phyloP scores from a whole-genome alignment of 495 filamentous ascomycete species.

The Chaetomium cochliodes region DNA sequence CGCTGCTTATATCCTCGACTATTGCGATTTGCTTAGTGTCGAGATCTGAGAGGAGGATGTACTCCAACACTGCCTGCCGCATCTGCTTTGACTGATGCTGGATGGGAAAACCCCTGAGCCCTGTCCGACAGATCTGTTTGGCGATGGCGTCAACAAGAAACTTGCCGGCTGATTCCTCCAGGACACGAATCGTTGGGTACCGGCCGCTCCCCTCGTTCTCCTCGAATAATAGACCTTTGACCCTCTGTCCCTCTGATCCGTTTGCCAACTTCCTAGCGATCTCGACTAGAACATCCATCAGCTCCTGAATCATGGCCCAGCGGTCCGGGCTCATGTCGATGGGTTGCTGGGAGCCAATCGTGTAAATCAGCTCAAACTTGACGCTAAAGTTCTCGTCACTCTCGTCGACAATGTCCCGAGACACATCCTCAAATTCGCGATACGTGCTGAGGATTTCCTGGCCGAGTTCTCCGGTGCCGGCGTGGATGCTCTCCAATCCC shows the following conservation, averaged over 20 bases:
- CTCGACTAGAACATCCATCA: conserved; percentile 42
- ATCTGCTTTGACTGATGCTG: conserved; percentile 38
- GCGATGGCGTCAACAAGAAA: conserved; percentile 35
- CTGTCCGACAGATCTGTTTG: conserved; percentile 39
- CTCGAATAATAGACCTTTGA: conserved; percentile 23
- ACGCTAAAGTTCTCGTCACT: conserved; percentile 64
- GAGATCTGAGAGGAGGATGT: conserved; percentile 42
- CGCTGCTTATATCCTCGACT: conserved; percentile 36
- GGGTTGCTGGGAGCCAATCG: conserved; percentile 56
- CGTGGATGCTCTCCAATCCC: conserved; percentile 52
- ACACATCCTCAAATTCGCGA: conserved; percentile 41
- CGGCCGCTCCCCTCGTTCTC: conserved; percentile 15
- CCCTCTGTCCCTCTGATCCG: conserved; percentile 38
- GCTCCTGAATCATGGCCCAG: conserved; percentile 59
- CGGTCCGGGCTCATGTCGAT: conserved; percentile 58
- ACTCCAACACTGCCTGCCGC: conserved; percentile 43
- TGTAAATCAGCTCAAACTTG: conserved; percentile 65
- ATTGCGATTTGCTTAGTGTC: conserved; percentile 32
- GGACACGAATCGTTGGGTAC: conserved; percentile 49
- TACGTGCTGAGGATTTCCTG: conserved; percentile 43
- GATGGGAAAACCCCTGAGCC: conserved; percentile 44
- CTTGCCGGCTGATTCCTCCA: conserved; percentile 38
- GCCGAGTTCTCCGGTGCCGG: conserved; percentile 23
- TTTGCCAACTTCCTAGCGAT: conserved; percentile 30
- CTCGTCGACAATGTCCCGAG: conserved; percentile 62